Evolutionary conservation across 148 eudicot species (phyloP), one percentile per base, ranked within the genome.

Genomic region (Amaranthus palmeri): DNA sequence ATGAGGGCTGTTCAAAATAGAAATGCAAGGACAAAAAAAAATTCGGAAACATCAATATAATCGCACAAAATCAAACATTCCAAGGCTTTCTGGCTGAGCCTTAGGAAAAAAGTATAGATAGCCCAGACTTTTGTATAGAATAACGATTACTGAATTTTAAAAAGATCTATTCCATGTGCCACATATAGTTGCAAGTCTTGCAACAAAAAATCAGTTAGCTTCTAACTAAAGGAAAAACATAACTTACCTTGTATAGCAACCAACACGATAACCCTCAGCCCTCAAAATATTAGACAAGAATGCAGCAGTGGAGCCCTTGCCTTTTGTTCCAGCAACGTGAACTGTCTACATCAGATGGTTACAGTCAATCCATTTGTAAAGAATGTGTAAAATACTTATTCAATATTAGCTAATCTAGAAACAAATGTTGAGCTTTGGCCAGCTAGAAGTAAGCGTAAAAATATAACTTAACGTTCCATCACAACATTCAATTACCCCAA

Each of bases 281-380:
- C 93, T 83, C 82, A 95, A 83, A 62, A 95, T 92, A 73, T 83
- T 87, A 68, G 97, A 88, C 79, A 95, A 75, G 74, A 83, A 95
- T 48, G 97, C 92, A 86, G 96, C 90, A 64, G 97, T 89, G 47
- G 99, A 95, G 62, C 99, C 99, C 85, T 95, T 95, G 67, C 99
- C 99, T 82, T 92, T 95, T 62, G 99, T 89, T 52, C 99, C 99
- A 81, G 97, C 99, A 74, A 95, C 73, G 66, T 95, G 99, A 78
- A 95, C 77, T n/a, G 88, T 73, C 99, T 95, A 79, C 55, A 57
- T 13, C 15, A 55, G 54, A 17, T 46, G 49, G 65, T 10, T 54
- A 41, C 62, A 54, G 54, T 72, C 49, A 53, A 46, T 45, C 45
- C 54, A 62, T 52, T 7, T 70, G 25, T 63, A 14, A 36, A 11